Conservation (phyloP, 768 basidiomycete genomes). For the Pleurotus giganteus region DNA sequence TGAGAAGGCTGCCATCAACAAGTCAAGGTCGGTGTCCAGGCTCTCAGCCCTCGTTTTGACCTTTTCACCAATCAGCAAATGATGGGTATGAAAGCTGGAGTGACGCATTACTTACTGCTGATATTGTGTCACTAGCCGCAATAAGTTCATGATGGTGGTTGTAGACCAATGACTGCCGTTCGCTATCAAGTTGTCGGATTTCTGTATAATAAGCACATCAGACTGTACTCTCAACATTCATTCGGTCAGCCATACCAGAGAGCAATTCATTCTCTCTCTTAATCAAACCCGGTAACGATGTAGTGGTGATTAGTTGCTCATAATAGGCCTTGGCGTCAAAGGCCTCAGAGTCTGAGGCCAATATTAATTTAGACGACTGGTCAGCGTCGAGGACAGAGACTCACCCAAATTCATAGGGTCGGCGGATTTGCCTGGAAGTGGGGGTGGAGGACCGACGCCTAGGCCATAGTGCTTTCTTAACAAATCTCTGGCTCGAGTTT, state of each 20-base stretch:
- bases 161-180: conserved; percentile 89
- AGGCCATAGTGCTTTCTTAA: conserved; percentile 87
- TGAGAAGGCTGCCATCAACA: conserved; percentile 76
- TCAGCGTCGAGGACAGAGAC: conserved; percentile 16
- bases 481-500: conserved; percentile 69
- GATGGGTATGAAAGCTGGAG: neutral
- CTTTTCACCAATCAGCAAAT: conserved; percentile 33
- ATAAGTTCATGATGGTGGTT: conserved; percentile 96
- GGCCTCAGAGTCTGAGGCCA: conserved; percentile 62
- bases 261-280: conserved; percentile 83
- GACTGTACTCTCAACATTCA: too few relatives aligned
- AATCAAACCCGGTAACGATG: conserved; percentile 68
- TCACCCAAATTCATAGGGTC: conserved; percentile 84
- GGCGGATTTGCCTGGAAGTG: conserved; percentile 49
- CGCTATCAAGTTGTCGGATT: conserved; percentile 83
- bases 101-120: conserved; percentile 50
- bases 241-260: conserved; percentile 29
- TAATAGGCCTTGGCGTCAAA: conserved; percentile 87
- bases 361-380: conserved; percentile 10
- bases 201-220: conserved; percentile 52
- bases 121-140: conserved; percentile 89
- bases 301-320: conserved; percentile 80
- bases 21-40: conserved; percentile 80
- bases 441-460: conserved; percentile 68
- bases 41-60: conserved; percentile 88